Conservation (phyloP, 2,329 filamentous ascomycete genomes). For the Coniella vitis region DNA sequence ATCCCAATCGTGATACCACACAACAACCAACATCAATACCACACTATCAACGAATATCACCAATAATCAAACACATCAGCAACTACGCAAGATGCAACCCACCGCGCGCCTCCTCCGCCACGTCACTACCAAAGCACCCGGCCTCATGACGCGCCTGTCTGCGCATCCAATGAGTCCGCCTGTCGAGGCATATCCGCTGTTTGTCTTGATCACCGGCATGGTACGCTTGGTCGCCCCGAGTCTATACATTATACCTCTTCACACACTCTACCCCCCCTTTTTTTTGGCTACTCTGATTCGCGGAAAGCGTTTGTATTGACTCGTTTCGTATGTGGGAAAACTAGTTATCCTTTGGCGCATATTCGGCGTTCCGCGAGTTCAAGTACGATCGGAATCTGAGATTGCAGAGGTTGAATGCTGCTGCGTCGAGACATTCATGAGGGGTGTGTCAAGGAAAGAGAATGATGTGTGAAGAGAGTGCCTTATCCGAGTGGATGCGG, state of each 20-base stretch:
- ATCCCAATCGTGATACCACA: too few species aligned
- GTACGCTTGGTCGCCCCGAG: constrained; percentile 1
- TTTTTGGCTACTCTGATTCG: background rate
- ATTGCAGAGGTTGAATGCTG: constrained; percentile 11
- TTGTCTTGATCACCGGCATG: constrained; percentile 13
- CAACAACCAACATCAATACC: too few species aligned
- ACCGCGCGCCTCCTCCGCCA: constrained; percentile 13
- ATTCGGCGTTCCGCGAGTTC: constrained; percentile 11
- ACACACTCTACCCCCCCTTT: background rate
- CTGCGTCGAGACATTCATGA: constrained; percentile 4
- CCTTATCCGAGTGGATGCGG: too few species aligned
- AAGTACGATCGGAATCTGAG: constrained; percentile 13
- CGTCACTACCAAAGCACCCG: constrained; percentile 3
- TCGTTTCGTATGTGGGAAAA: background rate
- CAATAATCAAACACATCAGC: background rate
- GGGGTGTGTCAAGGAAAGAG: too few species aligned
- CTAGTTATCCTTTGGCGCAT: constrained; percentile 11
- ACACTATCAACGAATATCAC: too few species aligned
- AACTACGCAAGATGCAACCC: constrained; percentile 9
- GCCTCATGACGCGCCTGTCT: constrained; percentile 8
- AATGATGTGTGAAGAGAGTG: too few species aligned
- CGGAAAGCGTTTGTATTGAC: background rate
- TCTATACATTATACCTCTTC: too few species aligned
- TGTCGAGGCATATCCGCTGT: constrained; percentile 11
- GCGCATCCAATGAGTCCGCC: constrained; percentile 14